Evolutionary conservation across 805 yeast genomes (phyloP).

Genomic region (Saccharomycopsis fibuligera): DNA sequence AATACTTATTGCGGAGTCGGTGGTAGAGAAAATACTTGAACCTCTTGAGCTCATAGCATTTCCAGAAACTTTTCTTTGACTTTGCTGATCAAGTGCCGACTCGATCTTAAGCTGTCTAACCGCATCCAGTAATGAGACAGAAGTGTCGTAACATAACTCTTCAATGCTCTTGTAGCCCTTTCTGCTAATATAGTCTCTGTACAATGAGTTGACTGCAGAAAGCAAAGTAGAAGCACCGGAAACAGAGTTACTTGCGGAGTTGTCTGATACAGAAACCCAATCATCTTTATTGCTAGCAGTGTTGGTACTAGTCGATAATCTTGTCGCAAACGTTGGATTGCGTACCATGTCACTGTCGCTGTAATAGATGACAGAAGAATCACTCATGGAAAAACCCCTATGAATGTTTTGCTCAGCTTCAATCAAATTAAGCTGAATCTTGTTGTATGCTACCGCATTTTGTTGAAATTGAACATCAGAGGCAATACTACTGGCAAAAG

Average conservation of each 20-base stretch:
- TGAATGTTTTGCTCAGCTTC: neutral
- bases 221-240: conserved; percentile 14
- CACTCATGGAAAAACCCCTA: conserved; percentile 4
- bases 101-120: conserved; percentile 16
- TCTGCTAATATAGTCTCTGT: conserved; percentile 16
- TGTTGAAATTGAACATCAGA: conserved; percentile 19
- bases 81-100: neutral
- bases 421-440: conserved; percentile 4
- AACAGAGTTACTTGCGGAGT: conserved; percentile 1
- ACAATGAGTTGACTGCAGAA: conserved; percentile 21
- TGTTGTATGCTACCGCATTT: conserved; percentile 3
- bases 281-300: no score
- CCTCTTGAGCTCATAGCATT: no score
- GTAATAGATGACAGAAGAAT: conserved; percentile 17
- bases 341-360: conserved; percentile 19
- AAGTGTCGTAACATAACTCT: conserved; percentile 17
- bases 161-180: conserved; percentile 16
- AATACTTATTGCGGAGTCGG: no score
- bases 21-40: no score
- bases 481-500: conserved; percentile 20
- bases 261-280: conserved; percentile 15
- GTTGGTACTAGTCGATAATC: neutral
- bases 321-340: conserved; percentile 3
- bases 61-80: no score
- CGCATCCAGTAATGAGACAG: conserved; percentile 16